A percentile compares a stretch with the other conserved stretches of the same genome.
Conservation (phyloP, 1,139 yeast species). For the Hanseniaspora gamundiae region DNA sequence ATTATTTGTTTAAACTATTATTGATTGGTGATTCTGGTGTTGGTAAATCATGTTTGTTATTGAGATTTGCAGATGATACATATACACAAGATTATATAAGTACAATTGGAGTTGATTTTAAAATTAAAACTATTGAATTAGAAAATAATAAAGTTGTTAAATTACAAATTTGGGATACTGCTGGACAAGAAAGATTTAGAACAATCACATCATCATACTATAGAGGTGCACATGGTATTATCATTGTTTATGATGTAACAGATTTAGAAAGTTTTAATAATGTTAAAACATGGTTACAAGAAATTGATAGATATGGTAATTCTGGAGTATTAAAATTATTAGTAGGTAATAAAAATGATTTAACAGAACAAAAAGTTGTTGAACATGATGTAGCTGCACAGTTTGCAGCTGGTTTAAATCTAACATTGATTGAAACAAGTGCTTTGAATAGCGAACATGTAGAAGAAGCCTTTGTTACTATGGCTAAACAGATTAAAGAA, state of each 20-base stretch:
- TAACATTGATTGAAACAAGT: conserved; percentile 92
- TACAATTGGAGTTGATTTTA: conserved; percentile 96
- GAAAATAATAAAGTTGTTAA: conserved; percentile 89
- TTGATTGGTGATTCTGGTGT: conserved; percentile 98
- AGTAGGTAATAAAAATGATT: conserved; percentile 95
- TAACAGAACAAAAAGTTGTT: conserved; percentile 87
- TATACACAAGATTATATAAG: conserved; percentile 95
- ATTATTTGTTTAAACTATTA: conserved; percentile 83
- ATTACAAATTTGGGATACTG: conserved; percentile 98
- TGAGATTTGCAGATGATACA: conserved; percentile 95
- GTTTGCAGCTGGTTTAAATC: conserved; percentile 91
- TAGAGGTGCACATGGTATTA: conserved; percentile 98
- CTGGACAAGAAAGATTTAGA: conserved; percentile 96
- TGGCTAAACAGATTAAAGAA: conserved; percentile 98
- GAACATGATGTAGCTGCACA: conserved; percentile 96
- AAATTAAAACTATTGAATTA: conserved; percentile 90
- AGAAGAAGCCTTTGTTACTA: conserved; percentile 95
- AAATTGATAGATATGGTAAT: conserved; percentile 95
- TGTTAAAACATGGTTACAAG: conserved; percentile 98
- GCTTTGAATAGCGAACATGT: conserved; percentile 94
- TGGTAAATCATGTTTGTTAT: conserved; percentile 88
- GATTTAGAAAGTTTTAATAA: conserved; percentile 96
- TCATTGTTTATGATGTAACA: conserved; percentile 94
- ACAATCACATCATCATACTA: conserved; percentile 96
- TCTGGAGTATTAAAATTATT: conserved; percentile 93